phyloP scores from a whole-genome alignment of 192 early-diverging fungal species.

The Backusella australiensis region DNA sequence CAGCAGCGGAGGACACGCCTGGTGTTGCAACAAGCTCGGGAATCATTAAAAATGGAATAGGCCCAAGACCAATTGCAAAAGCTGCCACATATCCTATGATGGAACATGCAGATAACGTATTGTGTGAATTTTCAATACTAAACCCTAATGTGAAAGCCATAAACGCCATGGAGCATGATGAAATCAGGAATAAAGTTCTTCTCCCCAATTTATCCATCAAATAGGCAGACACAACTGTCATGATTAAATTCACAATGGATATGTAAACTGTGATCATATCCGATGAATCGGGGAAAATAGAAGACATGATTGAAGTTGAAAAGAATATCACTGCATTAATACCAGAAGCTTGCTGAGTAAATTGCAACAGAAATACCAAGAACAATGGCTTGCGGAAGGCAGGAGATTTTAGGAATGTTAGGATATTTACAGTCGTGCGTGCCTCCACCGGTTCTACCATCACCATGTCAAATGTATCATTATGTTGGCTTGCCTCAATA shows the following conservation, averaged over 20 bases:
- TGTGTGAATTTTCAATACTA: constrained; percentile 39
- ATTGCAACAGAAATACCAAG: constrained; percentile 65
- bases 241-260: constrained; percentile 68
- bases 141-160: constrained; percentile 57
- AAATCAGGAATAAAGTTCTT: constrained; percentile 63
- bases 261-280: constrained; percentile 78
- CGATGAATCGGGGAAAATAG: constrained; percentile 58
- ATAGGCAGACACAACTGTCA: constrained; percentile 69
- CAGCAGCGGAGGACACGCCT: constrained; percentile 60
- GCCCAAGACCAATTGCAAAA: constrained; percentile 80
- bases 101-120: constrained; percentile 49
- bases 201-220: constrained; percentile 79
- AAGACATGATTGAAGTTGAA: constrained; percentile 69
- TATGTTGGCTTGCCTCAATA: neutral
- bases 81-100: constrained; percentile 74
- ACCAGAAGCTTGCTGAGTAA: constrained; percentile 86
- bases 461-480: neutral
- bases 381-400: constrained; percentile 64
- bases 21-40: constrained; percentile 73
- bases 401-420: constrained; percentile 39
- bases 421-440: constrained; percentile 29
- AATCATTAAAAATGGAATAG: constrained; percentile 78
- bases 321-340: constrained; percentile 91
- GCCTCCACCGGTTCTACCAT: neutral
- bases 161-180: constrained; percentile 56